Evolutionary conservation across 1,284 basidiomycete species (phyloP), one percentile per base, ranked within the genome.

Genomic region (Lignosus rhinocerotis): DNA sequence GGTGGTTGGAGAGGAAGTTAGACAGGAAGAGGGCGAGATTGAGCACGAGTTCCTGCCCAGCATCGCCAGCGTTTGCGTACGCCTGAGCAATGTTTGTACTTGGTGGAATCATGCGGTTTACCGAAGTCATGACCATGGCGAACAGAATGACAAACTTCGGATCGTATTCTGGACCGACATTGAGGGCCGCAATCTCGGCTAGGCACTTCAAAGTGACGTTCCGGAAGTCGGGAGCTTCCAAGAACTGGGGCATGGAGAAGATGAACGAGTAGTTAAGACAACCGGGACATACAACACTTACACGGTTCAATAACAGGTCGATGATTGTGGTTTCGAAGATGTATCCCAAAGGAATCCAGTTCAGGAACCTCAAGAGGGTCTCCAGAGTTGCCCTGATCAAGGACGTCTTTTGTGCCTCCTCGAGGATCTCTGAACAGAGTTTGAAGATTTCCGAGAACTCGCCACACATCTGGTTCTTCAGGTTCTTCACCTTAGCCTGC

Each of bases 321-420:
- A 99, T 98, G 69, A 99, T 92, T 51, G 92, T 93, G 1, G 97
- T 99, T 79, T 99, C 97, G 67, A 99, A 99, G 68, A 99, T 98
- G 75, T 96, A 99, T 30, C 96, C 97, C 46, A 99, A 80, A 49
- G 97, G 97, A 70, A 99, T 99, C 97, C 97, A 99, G 76, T 98
- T 98, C 69, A 99, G 79, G 84, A 99, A 99, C 58, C 95, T 84
- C 60, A 99, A 81, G 43, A 99, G 82, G 0, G 97, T 99, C 75
- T 99, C 96, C 63, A 99, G 80, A 3, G 97, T 99, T 9, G 93
- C 93, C 76, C 87, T 95, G 79, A 99, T 96, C 58, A 99, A 78
- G 32, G 93, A 95, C 2, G 94, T 88, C 79, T 98, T 99, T 71
- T 94, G 90, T n/a, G 97, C 96, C 76, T 98, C 96, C 71, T 96